Base-by-base conservation (phyloP, 2,329 filamentous ascomycete species). In the Arthrobotrys megalospora region DNA sequence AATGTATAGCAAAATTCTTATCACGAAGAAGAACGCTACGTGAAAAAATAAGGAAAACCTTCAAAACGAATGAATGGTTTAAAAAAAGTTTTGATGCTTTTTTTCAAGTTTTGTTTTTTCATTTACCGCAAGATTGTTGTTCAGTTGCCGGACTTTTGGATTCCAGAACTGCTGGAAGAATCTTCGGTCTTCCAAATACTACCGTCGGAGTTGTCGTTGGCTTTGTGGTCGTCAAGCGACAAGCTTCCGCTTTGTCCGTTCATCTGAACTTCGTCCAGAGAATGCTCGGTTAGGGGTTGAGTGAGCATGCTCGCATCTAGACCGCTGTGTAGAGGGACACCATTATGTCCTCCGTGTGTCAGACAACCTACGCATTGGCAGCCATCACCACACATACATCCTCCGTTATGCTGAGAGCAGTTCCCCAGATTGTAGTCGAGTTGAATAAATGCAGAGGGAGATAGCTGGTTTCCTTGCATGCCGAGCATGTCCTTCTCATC, bases 351-450 rank as follows among this genome's bases (percentile, higher is more conserved):
- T 41, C 68, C 66, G 62, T 82, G 81, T 6, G 81, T 81, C 11
- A 82, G 41, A 60, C 81, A 82, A 12, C 80, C 80, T 52, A 82
- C 70, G 45, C 81, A 82, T 7, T 77, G 79, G 36, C 81, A 82
- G n/a, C 80, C 80, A 19, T 82, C 80, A 14, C 81, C 81, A 21
- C 81, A 82, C 73, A 80, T 80, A 48, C 81, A 82, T n/a, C 70
- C 79, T 0, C 78, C 52, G 14, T 79, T 80, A 6, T 67, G 80
- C 34, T 82, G 80, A 7, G 80, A 76, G 70, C 81, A 82, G 53
- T 43, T 58, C 16, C 81, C 80, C 3, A 81, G 60, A 6, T 73
- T 79, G 58, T 81, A 81, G 43, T 81, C 80, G n/a, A 81, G 55
- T 21, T 81, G 80, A 45, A 81, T 75, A 50, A 81, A 81, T 16